These are phyloP conservation scores for Fusarium nelsonii DNA, from an alignment of 2,329 filamentous ascomycete genomes.

Conservation along the genomic window DNA sequence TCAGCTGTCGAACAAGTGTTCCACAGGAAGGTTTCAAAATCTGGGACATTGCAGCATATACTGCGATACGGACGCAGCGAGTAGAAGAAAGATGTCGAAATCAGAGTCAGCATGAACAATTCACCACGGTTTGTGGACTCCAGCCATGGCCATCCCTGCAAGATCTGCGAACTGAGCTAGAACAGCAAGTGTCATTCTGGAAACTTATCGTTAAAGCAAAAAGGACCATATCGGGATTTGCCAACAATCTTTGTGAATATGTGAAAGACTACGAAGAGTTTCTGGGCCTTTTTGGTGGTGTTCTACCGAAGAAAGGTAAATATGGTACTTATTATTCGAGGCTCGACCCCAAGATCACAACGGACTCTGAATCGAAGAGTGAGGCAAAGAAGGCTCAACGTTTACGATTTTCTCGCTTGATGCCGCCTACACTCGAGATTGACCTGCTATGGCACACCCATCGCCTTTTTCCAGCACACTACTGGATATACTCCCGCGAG, in stretches of 20 bases:
- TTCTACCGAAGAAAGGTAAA: not conserved
- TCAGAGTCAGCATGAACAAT: constrained; percentile 4
- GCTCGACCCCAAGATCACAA: not conserved
- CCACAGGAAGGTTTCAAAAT: not conserved
- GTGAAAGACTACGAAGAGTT: not conserved
- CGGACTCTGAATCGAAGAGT: rapidly evolving
- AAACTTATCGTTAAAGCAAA: not conserved
- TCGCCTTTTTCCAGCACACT: not conserved
- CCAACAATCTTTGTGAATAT: rapidly evolving
- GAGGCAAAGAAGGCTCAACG: too few species aligned
- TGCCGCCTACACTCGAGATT: not conserved
- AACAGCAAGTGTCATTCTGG: constrained; percentile 7
- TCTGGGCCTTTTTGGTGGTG: not conserved
- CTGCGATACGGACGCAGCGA: not conserved
- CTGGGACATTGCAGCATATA: constrained; percentile 1
- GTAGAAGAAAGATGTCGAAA: constrained; percentile 5
- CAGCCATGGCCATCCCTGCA: constrained; percentile 5
- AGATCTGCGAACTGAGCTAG: not conserved
- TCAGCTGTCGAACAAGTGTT: constrained; percentile 8
- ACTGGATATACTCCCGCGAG: constrained; percentile 4
- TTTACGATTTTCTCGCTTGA: rapidly evolving
- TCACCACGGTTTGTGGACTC: not conserved
- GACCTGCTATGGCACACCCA: constrained; percentile 16
- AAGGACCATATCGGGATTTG: rapidly evolving
- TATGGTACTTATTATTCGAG: constrained; percentile 1